These are phyloP conservation scores for Cladorrhinum sp. DNA, from an alignment of 2,329 filamentous ascomycete species.

Conservation along the genomic window DNA sequence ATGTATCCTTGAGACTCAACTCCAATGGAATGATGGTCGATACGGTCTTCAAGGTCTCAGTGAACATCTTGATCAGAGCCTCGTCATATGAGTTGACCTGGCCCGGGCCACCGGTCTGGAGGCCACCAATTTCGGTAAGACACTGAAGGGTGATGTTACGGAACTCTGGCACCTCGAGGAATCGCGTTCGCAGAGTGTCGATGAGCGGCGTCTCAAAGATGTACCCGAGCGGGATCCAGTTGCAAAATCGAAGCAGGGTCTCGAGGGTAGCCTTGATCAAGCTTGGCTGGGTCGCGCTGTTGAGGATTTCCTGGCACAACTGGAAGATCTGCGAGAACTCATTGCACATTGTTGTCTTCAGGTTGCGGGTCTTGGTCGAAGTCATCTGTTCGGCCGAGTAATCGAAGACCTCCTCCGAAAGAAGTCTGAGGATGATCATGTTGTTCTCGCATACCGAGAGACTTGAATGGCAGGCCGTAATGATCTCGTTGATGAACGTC, in stretches of 20 bases:
- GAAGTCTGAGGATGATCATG: slow-evolving; percentile 92
- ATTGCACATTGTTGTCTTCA: slow-evolving; percentile 98
- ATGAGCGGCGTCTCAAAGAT: slow-evolving; percentile 98
- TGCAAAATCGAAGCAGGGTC: slow-evolving; percentile 92
- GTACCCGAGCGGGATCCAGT: slow-evolving; percentile 98
- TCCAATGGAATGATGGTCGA: slow-evolving; percentile 88
- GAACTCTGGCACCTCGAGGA: slow-evolving; percentile 91
- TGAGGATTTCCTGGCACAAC: slow-evolving; percentile 92
- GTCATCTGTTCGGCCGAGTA: slow-evolving; percentile 99
- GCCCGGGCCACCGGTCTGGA: slow-evolving; percentile 74
- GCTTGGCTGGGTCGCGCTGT: slow-evolving; percentile 78
- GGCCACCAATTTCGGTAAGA: slow-evolving; percentile 91
- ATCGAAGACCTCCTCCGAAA: slow-evolving; percentile 98
- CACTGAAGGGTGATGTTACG: slow-evolving; percentile 96
- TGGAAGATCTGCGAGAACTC: slow-evolving; percentile 99
- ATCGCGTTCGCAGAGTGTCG: slow-evolving; percentile 87
- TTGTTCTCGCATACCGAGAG: slow-evolving; percentile 99
- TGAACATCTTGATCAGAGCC: slow-evolving; percentile 97
- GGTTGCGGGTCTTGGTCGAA: slow-evolving; percentile 90
- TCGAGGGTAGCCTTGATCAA: slow-evolving; percentile 96
- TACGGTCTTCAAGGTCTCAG: slow-evolving; percentile 88
- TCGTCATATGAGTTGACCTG: slow-evolving; percentile 79
- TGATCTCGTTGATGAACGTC: slow-evolving; percentile 99
- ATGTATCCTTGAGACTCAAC: slow-evolving; percentile 87
- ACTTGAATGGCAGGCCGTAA: slow-evolving; percentile 91